phyloP scores from a whole-genome alignment of 2,329 filamentous ascomycete species.

The Diaporthe sp. region DNA sequence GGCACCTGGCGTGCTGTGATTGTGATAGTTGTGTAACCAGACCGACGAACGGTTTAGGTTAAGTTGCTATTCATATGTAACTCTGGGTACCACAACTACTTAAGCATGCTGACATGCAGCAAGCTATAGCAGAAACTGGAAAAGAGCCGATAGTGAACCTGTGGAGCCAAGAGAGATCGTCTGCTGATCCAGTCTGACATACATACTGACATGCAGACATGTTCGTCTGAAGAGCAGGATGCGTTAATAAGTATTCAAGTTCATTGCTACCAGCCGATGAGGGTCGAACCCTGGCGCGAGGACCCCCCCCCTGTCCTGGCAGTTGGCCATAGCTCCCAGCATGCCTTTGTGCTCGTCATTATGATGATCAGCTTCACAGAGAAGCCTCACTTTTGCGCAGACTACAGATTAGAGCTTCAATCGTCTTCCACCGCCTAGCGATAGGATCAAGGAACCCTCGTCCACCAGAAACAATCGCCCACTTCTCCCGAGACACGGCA shows the following conservation, averaged over 20 bases:
- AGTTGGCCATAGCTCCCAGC: not conserved
- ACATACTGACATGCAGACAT: not conserved
- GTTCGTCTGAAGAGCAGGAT: no score
- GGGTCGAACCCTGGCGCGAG: not conserved
- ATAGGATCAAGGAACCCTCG: not conserved
- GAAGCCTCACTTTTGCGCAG: not conserved
- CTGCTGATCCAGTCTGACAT: not conserved
- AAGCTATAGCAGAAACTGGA: no score
- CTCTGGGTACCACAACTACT: not conserved
- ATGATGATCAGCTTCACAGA: not conserved
- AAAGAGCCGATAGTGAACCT: not conserved
- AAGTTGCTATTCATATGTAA: no score
- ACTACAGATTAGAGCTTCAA: not conserved
- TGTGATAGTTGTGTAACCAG: conserved; percentile 3
- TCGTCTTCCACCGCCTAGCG: not conserved
- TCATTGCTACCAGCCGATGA: not conserved
- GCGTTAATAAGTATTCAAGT: not conserved
- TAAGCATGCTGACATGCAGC: not conserved
- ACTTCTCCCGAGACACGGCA: not conserved
- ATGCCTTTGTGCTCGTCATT: conserved; percentile 38
- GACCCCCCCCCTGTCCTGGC: not conserved
- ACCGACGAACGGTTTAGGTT: not conserved
- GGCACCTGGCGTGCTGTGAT: not conserved
- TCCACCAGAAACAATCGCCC: no score
- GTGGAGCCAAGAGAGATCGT: not conserved